These are phyloP conservation scores for Nakazawaea ernobii DNA, from an alignment of 805 yeast species.

Conservation along the genomic window DNA sequence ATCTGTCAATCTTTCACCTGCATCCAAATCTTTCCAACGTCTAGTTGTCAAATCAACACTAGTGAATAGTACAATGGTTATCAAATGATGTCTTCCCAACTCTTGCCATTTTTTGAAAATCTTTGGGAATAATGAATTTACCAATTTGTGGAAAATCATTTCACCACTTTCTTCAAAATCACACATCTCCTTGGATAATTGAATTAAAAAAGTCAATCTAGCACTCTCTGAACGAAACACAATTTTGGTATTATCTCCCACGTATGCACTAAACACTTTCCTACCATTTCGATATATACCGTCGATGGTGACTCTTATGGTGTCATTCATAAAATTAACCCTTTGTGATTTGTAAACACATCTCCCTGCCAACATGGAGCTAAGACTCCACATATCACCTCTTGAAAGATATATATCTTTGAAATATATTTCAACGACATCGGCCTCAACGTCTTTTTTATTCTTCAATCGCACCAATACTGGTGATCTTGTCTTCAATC, in stretches of 20 bases:
- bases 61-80: slow-evolving; percentile 84
- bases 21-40: slow-evolving; percentile 51
- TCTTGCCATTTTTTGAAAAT: slow-evolving; percentile 85
- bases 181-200: slow-evolving; percentile 95
- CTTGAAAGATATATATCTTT: slow-evolving; percentile 78
- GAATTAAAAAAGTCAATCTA: slow-evolving; percentile 73
- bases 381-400: slow-evolving; percentile 89
- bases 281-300: slow-evolving; percentile 63
- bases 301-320: slow-evolving; percentile 59
- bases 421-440: slow-evolving; percentile 73
- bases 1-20: slow-evolving; percentile 66
- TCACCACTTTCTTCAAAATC: slow-evolving; percentile 96
- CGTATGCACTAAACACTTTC: slow-evolving; percentile 67
- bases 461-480: slow-evolving; percentile 50
- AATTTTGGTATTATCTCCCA: slow-evolving; percentile 69
- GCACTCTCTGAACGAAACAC: slow-evolving; percentile 92
- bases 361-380: slow-evolving; percentile 51
- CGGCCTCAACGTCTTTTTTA: slow-evolving; percentile 56
- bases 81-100: slow-evolving; percentile 81
- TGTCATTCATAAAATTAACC: slow-evolving; percentile 50
- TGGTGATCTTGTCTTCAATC: slow-evolving; percentile 59
- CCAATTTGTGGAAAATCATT: slow-evolving; percentile 84
- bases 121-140: slow-evolving; percentile 87
- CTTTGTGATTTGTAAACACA: slow-evolving; percentile 68
- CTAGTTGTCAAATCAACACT: slow-evolving; percentile 55